Percentiles rank a stretch among this genome's conserved stretches.
Conservation (phyloP, 139 green algal genomes). For the Closterium sp. region DNA sequence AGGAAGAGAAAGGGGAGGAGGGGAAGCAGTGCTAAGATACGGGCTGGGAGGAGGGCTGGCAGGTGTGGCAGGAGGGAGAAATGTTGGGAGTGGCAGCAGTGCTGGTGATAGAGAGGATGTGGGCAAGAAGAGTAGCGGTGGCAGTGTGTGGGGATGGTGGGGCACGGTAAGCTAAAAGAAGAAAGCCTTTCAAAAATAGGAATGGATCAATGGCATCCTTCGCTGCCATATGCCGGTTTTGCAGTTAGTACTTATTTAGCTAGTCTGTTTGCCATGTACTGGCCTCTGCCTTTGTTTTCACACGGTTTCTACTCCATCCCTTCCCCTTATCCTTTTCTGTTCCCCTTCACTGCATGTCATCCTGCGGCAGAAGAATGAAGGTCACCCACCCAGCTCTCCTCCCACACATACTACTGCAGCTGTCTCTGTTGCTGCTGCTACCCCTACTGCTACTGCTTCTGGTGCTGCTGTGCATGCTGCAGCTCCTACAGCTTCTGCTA, state of each 20-base stretch:
- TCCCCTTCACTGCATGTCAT: background rate
- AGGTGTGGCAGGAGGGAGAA: background rate
- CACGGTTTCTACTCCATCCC: too few species aligned
- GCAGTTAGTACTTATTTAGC: too few species aligned
- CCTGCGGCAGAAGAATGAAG: background rate
- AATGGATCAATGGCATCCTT: too few species aligned
- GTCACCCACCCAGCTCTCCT: background rate
- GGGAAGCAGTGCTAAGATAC: background rate
- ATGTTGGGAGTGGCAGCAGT: background rate
- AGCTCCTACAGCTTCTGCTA: background rate
- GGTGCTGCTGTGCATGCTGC: background rate
- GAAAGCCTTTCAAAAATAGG: too few species aligned
- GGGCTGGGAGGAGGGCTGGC: background rate
- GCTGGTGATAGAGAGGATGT: background rate
- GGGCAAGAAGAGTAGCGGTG: background rate
- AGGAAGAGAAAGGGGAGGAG: background rate
- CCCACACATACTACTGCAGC: background rate
- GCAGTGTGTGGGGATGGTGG: background rate
- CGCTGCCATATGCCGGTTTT: too few species aligned
- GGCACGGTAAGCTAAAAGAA: too few species aligned
- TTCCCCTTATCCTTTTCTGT: background rate
- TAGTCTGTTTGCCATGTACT: too few species aligned
- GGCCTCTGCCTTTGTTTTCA: too few species aligned
- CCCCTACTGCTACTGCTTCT: background rate
- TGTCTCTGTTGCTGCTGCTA: background rate